These are phyloP conservation scores for Quercus bicolor DNA, from an alignment of 306 rosid genomes.

Conservation along the genomic window DNA sequence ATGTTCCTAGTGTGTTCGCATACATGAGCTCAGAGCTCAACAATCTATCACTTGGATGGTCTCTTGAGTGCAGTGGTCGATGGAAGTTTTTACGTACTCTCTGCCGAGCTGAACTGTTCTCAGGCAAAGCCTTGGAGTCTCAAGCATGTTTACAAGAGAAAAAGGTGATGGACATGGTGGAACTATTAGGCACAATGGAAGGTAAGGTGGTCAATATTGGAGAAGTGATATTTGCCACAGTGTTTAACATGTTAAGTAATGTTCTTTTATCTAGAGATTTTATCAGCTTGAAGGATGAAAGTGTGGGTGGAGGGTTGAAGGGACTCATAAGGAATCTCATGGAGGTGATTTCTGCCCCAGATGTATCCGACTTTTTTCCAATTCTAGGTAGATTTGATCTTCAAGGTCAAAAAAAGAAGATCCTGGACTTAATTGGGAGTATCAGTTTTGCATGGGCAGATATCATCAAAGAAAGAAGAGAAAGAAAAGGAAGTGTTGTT, in stretches of 20 bases:
- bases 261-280: constrained; percentile 12
- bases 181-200: too few species aligned
- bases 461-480: constrained; percentile 10
- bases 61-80: constrained; percentile 6
- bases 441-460: neutral
- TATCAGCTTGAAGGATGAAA: neutral
- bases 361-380: neutral
- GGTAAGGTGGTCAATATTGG: too few species aligned
- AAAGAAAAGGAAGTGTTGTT: neutral
- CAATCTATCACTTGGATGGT: neutral
- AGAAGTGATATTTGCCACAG: too few species aligned
- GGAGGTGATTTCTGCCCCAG: neutral
- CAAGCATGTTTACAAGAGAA: constrained; percentile 6
- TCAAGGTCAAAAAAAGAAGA: neutral
- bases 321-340: neutral
- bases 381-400: neutral
- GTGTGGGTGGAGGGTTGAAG: neutral
- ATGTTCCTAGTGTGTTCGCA: too few species aligned
- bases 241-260: too few species aligned
- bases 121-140: too few species aligned
- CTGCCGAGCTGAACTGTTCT: too few species aligned
- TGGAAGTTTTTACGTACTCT: too few species aligned
- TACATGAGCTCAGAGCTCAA: neutral
- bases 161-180: constrained; percentile 13
- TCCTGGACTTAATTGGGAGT: neutral